These are phyloP conservation scores for Glomus cerebriforme DNA, from an alignment of 192 early-diverging fungal species.

Conservation along the genomic window DNA sequence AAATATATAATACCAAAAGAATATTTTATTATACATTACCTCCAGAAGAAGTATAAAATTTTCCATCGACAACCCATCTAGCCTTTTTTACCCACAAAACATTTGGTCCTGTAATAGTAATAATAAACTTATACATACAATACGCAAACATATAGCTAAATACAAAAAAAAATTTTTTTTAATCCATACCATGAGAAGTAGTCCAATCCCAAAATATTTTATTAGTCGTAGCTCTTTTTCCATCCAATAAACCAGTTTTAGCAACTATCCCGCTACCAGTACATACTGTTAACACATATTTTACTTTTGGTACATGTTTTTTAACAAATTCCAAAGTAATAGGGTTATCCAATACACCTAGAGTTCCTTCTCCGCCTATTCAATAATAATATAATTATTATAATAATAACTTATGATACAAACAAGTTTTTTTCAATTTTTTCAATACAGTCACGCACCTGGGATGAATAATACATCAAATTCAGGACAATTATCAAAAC, in stretches of 20 bases:
- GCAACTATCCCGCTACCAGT: slow-evolving; percentile 50
- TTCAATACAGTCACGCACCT: too few species aligned
- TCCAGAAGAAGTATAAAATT: slow-evolving; percentile 45
- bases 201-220: slow-evolving; percentile 28
- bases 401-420: neutral
- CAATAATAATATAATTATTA: too few species aligned
- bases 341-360: neutral
- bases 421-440: too few species aligned
- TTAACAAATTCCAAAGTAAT: neutral
- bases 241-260: slow-evolving; percentile 51
- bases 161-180: neutral
- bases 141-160: neutral
- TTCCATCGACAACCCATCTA: slow-evolving; percentile 55
- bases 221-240: slow-evolving; percentile 43
- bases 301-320: neutral
- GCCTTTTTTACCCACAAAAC: slow-evolving; percentile 53
- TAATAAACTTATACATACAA: too few species aligned
- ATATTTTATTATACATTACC: neutral
- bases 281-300: slow-evolving; percentile 40
- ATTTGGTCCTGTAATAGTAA: slow-evolving; percentile 30
- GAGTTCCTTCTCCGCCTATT: neutral
- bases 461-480: slow-evolving; percentile 8
- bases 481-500: neutral
- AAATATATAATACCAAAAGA: neutral
- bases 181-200: neutral